phyloP scores from a whole-genome alignment of 2,329 filamentous ascomycete species.

The Venturiaceae sp. region DNA sequence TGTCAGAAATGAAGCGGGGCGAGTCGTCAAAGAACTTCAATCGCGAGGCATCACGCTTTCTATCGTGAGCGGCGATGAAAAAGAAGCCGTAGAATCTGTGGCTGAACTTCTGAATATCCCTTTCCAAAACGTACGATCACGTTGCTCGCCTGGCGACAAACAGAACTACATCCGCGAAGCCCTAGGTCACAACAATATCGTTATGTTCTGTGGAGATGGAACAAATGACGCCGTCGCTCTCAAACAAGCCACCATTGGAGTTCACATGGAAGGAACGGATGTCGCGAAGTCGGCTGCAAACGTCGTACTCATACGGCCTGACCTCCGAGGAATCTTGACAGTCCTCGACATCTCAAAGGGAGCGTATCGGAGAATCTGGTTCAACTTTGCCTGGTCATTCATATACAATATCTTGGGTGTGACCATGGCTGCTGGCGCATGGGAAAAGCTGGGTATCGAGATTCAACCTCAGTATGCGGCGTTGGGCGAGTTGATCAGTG shows the following conservation, averaged over 20 bases:
- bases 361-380: conserved; percentile 32
- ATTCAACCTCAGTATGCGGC: conserved; percentile 57
- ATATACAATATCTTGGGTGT: conserved; percentile 63
- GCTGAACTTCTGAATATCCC: conserved; percentile 27
- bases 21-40: conserved; percentile 41
- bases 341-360: conserved; percentile 45
- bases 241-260: conserved; percentile 59
- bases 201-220: conserved; percentile 68
- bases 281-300: conserved; percentile 59
- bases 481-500: conserved; percentile 63
- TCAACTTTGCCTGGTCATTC: conserved; percentile 64
- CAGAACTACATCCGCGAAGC: conserved; percentile 37
- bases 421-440: conserved; percentile 55
- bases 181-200: conserved; percentile 17
- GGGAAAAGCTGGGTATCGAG: conserved; percentile 46
- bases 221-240: conserved; percentile 71
- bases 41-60: conserved; percentile 39
- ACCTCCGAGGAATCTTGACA: conserved; percentile 45
- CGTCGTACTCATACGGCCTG: conserved; percentile 53
- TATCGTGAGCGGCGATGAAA: conserved; percentile 49
- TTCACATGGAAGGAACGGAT: conserved; percentile 57
- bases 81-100: conserved; percentile 31
- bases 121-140: conserved; percentile 28
- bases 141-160: conserved; percentile 45
- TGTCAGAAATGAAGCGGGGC: conserved; percentile 39